Percentiles rank a stretch among this genome's conserved stretches.
These are phyloP conservation scores for Osmanthus fragrans DNA, from an alignment of 257 asterid species.

Conservation along the genomic window DNA sequence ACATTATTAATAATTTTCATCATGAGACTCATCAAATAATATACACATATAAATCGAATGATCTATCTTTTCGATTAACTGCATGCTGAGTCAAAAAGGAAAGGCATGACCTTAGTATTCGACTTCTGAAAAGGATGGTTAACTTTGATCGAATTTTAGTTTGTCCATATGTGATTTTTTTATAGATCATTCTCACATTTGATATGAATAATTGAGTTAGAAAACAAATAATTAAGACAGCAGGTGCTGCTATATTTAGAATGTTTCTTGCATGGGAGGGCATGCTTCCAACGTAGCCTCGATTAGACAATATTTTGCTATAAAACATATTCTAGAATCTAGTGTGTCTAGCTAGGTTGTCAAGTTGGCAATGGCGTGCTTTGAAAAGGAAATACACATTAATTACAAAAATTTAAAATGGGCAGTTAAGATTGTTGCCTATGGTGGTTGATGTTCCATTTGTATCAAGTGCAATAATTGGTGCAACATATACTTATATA, in stretches of 20 bases:
- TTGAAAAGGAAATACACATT: not conserved
- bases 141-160: not conserved
- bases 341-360: not conserved
- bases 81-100: constrained; percentile 60
- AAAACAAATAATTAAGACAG: not conserved
- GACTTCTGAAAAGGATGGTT: constrained; percentile 30
- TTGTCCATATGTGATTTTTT: not conserved
- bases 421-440: constrained; percentile 1
- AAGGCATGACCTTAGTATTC: constrained; percentile 33
- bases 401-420: not conserved
- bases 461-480: not conserved
- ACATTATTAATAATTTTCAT: not conserved
- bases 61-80: constrained; percentile 27
- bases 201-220: not conserved
- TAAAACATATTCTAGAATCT: not conserved
- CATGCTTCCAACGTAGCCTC: not conserved
- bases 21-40: not conserved
- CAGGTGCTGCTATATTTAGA: not conserved
- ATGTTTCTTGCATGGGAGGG: not conserved
- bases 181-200: too few relatives aligned
- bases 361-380: constrained; percentile 4
- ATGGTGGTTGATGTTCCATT: not conserved
- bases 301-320: not conserved
- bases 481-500: too few relatives aligned
- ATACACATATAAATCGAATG: not conserved